phyloP scores from a whole-genome alignment of 805 yeast species.

The Metschnikowia henanensis region DNA sequence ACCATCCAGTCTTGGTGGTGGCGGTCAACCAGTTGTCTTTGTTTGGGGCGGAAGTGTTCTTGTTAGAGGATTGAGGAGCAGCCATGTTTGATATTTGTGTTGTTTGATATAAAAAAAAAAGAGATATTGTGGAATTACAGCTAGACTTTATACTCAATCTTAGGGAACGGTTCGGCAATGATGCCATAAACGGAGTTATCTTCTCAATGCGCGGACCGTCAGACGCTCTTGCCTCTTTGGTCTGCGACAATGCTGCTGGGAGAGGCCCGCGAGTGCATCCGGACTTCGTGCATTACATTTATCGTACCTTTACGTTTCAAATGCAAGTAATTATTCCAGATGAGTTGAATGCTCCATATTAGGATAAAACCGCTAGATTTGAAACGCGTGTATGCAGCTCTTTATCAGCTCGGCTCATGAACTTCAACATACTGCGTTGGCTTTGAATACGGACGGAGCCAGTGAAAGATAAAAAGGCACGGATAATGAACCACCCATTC shows the following conservation, averaged over 20 bases:
- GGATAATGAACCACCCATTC: too few relatives aligned
- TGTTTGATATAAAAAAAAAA: background rate
- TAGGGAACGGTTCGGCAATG: background rate
- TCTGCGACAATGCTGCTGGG: constrained; percentile 3
- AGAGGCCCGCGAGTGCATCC: background rate
- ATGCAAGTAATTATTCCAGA: background rate
- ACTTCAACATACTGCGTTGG: too few relatives aligned
- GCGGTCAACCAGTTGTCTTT: constrained; percentile 8
- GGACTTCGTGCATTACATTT: background rate
- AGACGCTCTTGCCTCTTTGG: constrained; percentile 1
- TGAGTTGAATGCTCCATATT: background rate
- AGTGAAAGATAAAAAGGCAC: too few relatives aligned
- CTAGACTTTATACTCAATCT: background rate
- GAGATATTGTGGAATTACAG: background rate
- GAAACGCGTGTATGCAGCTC: background rate
- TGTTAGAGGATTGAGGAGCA: constrained; percentile 5
- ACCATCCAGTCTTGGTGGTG: constrained; percentile 3
- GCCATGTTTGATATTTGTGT: constrained; percentile 1
- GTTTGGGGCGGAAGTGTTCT: constrained; percentile 3
- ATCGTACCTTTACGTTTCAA: background rate
- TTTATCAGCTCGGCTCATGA: background rate
- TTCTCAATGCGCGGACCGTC: constrained; percentile 2
- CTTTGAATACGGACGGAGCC: too few relatives aligned
- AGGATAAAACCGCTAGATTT: background rate
- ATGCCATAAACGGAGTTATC: background rate